A percentile compares a stretch with the other conserved stretches of the same genome.
Conservation (phyloP, 768 basidiomycete species). For the Suillus variegatus region DNA sequence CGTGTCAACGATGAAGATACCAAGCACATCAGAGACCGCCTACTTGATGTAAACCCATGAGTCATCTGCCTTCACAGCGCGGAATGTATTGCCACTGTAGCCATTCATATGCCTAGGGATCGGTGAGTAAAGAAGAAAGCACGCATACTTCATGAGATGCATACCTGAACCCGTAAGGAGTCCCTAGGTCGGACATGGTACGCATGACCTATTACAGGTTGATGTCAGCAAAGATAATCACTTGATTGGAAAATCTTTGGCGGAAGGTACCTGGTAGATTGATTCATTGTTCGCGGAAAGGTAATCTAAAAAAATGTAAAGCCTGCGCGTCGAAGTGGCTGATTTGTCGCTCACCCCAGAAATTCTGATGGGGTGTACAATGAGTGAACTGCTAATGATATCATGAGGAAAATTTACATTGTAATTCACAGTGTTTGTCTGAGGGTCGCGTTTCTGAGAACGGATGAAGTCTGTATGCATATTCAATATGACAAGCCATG, state of each 20-base stretch:
- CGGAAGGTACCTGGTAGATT: constrained; percentile 33
- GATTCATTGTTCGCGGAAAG: constrained; percentile 50
- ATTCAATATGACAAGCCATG: neutral
- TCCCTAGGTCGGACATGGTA: constrained; percentile 56
- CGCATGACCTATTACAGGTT: constrained; percentile 40
- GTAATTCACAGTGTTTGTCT: constrained; percentile 48
- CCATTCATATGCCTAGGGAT: constrained; percentile 45
- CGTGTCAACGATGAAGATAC: constrained; percentile 16
- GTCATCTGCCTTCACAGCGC: constrained; percentile 46
- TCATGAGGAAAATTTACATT: constrained; percentile 21
- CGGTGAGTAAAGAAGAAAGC: neutral
- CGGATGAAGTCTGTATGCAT: constrained; percentile 31
- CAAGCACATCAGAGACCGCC: constrained; percentile 21
- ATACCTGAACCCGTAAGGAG: constrained; percentile 47
- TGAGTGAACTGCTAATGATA: neutral
- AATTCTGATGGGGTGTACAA: constrained; percentile 13
- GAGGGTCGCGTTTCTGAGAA: constrained; percentile 49
- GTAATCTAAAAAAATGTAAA: constrained; percentile 37
- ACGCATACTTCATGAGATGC: neutral
- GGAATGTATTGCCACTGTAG: constrained; percentile 52
- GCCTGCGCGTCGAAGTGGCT: neutral
- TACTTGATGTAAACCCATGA: constrained; percentile 55
- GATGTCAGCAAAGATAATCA: neutral
- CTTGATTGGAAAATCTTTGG: neutral
- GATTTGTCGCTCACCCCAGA: constrained; percentile 18